phyloP scores from a whole-genome alignment of 768 basidiomycete genomes.

The Boletus sp. region DNA sequence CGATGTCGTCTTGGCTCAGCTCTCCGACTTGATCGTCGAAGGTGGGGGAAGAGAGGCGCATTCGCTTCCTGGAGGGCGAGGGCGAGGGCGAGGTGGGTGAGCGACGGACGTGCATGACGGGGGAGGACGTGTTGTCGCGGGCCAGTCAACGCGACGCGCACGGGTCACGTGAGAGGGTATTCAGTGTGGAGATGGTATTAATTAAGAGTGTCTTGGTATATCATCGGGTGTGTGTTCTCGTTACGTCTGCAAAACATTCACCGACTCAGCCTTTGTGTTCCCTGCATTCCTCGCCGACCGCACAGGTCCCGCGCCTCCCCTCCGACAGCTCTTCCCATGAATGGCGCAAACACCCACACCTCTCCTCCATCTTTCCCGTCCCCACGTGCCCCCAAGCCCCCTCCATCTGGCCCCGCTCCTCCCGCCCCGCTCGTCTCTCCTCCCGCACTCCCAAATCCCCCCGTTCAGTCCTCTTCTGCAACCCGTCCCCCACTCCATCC shows the following conservation, averaged over 20 bases:
- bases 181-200: not conserved
- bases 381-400: conserved; percentile 44
- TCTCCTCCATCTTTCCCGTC: conserved; percentile 1
- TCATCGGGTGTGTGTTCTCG: not conserved
- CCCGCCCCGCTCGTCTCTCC: conserved; percentile 46
- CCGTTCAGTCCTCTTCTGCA: conserved; percentile 34
- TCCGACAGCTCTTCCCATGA: conserved; percentile 36
- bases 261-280: conserved; percentile 24
- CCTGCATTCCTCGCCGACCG: conserved; percentile 30
- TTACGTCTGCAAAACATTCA: conserved; percentile 18
- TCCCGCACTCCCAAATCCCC: conserved; percentile 34
- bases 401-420: conserved; percentile 56
- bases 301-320: conserved; percentile 10
- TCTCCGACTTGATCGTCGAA: conserved; percentile 53
- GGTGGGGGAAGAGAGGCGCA: conserved; percentile 63
- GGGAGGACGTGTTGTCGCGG: too few species aligned
- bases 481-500: conserved; percentile 33
- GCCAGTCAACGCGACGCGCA: not conserved
- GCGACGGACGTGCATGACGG: too few species aligned
- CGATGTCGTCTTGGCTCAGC: conserved; percentile 53
- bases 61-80: conserved; percentile 52
- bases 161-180: conserved; percentile 16
- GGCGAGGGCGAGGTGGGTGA: not conserved
- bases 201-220: too few species aligned
- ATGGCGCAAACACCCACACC: conserved; percentile 33